Percentiles rank a stretch among this genome's conserved stretches.
Evolutionary conservation across 345 rosid species (phyloP).

Genomic region (Stellera chamaejasme): DNA sequence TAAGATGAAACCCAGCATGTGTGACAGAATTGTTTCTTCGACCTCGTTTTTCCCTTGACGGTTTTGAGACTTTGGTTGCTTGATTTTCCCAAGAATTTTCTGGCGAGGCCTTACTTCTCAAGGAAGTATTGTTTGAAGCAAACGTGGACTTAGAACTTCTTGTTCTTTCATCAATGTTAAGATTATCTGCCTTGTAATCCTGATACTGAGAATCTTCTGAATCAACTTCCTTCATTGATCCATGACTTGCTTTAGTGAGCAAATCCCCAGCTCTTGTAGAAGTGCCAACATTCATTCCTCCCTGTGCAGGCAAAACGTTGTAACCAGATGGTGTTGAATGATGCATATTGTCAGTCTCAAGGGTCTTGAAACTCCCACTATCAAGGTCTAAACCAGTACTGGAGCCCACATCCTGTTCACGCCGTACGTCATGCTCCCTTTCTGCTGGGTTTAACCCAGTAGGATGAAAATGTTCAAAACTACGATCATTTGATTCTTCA

Average conservation of each 20-base stretch:
- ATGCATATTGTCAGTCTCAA: constrained; percentile 3
- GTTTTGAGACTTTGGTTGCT: constrained; percentile 5
- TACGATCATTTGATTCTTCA: constrained; percentile 10
- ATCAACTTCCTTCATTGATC: neutral
- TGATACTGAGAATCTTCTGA: neutral
- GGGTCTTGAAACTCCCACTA: neutral
- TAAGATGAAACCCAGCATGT: neutral
- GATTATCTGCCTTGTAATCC: neutral
- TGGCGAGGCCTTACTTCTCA: constrained; percentile 9
- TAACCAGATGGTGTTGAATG: neutral
- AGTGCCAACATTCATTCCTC: no score
- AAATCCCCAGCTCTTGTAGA: no score
- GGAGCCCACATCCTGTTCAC: constrained; percentile 4
- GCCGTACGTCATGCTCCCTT: constrained; percentile 6
- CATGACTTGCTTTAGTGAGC: neutral
- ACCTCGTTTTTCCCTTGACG: constrained; percentile 4
- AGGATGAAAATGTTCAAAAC: constrained; percentile 1
- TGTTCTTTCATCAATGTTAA: neutral
- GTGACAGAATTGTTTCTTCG: constrained; percentile 1
- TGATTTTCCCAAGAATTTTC: constrained; percentile 13
- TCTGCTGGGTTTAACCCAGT: constrained; percentile 5
- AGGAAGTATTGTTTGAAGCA: constrained; percentile 6
- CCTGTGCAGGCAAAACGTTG: constrained; percentile 1
- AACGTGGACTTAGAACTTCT: constrained; percentile 6
- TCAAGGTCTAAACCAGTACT: constrained; percentile 1